Conservation (phyloP, 495 filamentous ascomycete species). For the Staphylotrichum longicolle region DNA sequence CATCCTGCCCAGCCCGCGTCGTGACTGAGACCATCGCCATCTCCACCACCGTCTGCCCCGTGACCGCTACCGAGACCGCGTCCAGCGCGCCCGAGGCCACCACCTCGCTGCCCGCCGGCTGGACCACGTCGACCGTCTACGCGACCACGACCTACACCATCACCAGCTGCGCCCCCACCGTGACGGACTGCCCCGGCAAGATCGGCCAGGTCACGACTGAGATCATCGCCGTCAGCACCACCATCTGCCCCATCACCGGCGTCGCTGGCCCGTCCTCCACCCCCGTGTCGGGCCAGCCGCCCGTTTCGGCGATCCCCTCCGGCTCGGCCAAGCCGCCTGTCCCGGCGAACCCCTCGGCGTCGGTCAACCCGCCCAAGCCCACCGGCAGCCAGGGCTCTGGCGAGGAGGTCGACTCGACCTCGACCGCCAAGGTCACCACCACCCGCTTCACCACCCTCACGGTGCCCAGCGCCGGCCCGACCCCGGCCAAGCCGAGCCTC, state of each 20-base stretch:
- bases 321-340: background rate
- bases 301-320: too few relatives aligned
- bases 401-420: slow-evolving; percentile 11
- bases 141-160: slow-evolving; percentile 55
- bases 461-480: too few relatives aligned
- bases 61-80: slow-evolving; percentile 38
- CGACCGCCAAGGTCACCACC: slow-evolving; percentile 10
- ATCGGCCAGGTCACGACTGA: slow-evolving; percentile 43
- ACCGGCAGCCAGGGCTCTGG: background rate
- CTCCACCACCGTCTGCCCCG: slow-evolving; percentile 47
- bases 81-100: slow-evolving; percentile 14
- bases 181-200: slow-evolving; percentile 56
- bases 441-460: too few relatives aligned
- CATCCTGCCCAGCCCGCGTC: slow-evolving; percentile 47
- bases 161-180: slow-evolving; percentile 54
- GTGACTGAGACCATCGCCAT: slow-evolving; percentile 41
- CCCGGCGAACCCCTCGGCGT: too few relatives aligned
- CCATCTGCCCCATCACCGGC: slow-evolving; percentile 36
- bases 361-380: background rate
- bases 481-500: background rate
- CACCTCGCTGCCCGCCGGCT: slow-evolving; percentile 24
- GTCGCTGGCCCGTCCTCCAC: slow-evolving; percentile 1
- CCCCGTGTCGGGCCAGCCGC: background rate
- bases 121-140: slow-evolving; percentile 50
- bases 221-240: slow-evolving; percentile 38